Evolutionary conservation across 108 stramenopile species (phyloP), one percentile per base, ranked within the genome.

Genomic region (Nitzschia inconspicua): DNA sequence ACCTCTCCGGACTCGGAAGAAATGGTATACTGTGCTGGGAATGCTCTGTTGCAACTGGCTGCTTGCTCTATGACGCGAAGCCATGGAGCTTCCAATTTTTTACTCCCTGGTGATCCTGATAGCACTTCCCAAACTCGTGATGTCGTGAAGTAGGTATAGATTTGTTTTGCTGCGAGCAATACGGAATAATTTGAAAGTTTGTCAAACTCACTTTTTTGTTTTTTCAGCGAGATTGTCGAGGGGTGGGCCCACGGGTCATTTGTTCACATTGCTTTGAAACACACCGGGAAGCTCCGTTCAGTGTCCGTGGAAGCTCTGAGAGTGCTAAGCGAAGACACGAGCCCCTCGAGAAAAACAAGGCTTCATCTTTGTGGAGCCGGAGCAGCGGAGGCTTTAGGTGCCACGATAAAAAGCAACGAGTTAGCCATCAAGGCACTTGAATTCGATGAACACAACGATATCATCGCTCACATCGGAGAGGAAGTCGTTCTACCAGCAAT

Each of bases 241-340:
- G 63, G 78, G n/a, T 80, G 84, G 39, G 84, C 84, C 8, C 71
- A 80, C 41, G 76, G 72, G 18, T 74, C 73, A 3, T 68, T 85
- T 41, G 70, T 82, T 2, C 47, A 64, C 32, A 85, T 82, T 43
- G 80, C 80, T 26, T 24, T 72, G 8, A 65, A 75, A 18, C 64
- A 58, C 18, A 3, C 44, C 14, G 68, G 63, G 14, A 76, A 65
- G 29, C 59, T 85, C 14, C 60, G 80, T 16, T 68, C 68, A 13
- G 60, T 85, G 16, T 60, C 73, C 8, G 58, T 82, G 26, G 75
- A 82, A 53, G 68, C 71, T 2, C 26, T 85, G 29, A 29, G 78
- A 47, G 75, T 85, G 39, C 34, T 85, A n/a, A 79, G 78, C 39
- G 84, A 80, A 67, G 84, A 81, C 51, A 57, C 68, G n/a, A 64